Conservation (phyloP, 805 yeast genomes). For the Candida boleticola region DNA sequence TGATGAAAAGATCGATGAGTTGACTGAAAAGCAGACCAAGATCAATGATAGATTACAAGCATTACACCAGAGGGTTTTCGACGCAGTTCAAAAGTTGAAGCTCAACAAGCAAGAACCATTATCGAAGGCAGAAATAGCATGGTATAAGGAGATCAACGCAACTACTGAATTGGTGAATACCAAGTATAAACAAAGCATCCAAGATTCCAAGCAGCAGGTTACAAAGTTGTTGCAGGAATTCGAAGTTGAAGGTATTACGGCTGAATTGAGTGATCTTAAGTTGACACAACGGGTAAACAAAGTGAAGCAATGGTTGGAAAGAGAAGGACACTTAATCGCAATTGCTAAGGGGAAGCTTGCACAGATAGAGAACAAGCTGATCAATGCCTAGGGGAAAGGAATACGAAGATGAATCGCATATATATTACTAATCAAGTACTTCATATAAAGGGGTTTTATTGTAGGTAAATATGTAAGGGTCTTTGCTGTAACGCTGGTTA, state of each 20-base stretch:
- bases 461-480: too few species aligned
- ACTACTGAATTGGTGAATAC: constrained; percentile 13
- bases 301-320: constrained; percentile 17
- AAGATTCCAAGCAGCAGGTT: constrained; percentile 20
- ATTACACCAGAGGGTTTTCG: constrained; percentile 21
- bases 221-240: constrained; percentile 7
- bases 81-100: constrained; percentile 21
- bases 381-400: neutral
- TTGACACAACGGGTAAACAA: constrained; percentile 13
- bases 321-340: constrained; percentile 18
- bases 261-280: constrained; percentile 15
- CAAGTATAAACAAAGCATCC: constrained; percentile 2
- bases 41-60: constrained; percentile 17
- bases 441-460: too few species aligned
- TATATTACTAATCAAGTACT: too few species aligned
- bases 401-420: neutral
- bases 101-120: constrained; percentile 26
- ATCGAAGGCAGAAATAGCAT: constrained; percentile 30
- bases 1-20: constrained; percentile 10
- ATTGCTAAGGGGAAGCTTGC: constrained; percentile 15
- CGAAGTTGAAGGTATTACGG: neutral
- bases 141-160: constrained; percentile 38
- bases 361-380: neutral
- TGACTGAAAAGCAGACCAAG: constrained; percentile 19
- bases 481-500: too few species aligned